Evolutionary conservation across 2,329 filamentous ascomycete genomes (phyloP).

Genomic region (Herpotrichia juniperi): DNA sequence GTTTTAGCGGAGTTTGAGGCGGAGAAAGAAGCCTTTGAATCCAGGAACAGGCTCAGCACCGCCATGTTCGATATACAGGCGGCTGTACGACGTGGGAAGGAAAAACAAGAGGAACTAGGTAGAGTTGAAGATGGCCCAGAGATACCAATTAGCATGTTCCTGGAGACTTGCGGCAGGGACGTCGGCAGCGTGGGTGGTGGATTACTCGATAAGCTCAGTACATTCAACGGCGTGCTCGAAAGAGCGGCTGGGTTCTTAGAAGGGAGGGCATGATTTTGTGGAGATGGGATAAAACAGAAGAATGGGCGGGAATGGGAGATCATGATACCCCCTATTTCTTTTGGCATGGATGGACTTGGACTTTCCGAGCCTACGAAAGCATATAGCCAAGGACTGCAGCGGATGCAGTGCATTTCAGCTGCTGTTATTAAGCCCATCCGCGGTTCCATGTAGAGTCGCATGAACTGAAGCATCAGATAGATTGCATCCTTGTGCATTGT

Average conservation of each 20-base stretch:
- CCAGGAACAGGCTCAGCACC: constrained; percentile 32
- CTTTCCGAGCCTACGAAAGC: too few relatives aligned
- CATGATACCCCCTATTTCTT: too few relatives aligned
- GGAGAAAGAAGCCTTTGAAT: constrained; percentile 30
- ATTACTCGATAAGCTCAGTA: constrained; percentile 33
- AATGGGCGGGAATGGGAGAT: too few relatives aligned
- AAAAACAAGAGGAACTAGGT: constrained; percentile 33
- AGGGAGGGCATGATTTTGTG: constrained; percentile 27
- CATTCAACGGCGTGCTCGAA: constrained; percentile 43
- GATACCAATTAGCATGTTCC: constrained; percentile 37
- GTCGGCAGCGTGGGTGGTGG: constrained; percentile 37
- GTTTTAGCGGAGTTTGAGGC: constrained; percentile 45
- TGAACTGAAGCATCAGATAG: too few relatives aligned
- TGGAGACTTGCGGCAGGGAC: constrained; percentile 33
- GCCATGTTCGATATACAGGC: constrained; percentile 44
- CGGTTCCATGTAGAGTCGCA: too few relatives aligned
- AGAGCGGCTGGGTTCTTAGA: constrained; percentile 43
- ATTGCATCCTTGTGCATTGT: too few relatives aligned
- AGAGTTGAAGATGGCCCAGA: constrained; percentile 41
- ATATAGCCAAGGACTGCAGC: too few relatives aligned
- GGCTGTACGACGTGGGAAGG: constrained; percentile 42
- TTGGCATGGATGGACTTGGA: too few relatives aligned
- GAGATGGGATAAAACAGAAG: too few relatives aligned
- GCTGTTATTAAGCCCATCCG: too few relatives aligned
- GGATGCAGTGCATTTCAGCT: too few relatives aligned